Percentiles rank a stretch among this genome's conserved stretches.
phyloP scores from a whole-genome alignment of 345 rosid species.

The Arabidopsis arenosa region DNA sequence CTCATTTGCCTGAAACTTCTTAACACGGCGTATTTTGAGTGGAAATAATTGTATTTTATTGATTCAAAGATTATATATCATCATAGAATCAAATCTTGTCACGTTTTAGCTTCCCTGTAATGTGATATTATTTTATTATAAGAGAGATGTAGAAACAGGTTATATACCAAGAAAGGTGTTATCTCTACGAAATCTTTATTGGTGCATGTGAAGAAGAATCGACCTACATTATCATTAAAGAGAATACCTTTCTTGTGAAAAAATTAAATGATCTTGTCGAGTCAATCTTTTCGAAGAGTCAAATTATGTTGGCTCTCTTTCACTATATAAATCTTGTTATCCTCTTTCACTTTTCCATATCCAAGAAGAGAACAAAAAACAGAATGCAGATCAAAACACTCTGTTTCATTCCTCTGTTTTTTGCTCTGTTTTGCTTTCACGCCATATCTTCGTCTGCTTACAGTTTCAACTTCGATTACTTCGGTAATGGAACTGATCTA shows the following conservation, averaged over 20 bases:
- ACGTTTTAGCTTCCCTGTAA: conserved; percentile 25
- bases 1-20: conserved; percentile 29
- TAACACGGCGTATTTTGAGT: conserved; percentile 19
- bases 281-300: background rate
- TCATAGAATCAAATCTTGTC: conserved; percentile 33
- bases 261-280: conserved; percentile 15
- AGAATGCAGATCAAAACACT: conserved; percentile 25
- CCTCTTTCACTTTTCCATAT: background rate
- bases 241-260: background rate
- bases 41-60: conserved; percentile 37
- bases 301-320: background rate
- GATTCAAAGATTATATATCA: conserved; percentile 29
- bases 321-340: background rate
- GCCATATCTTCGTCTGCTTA: conserved; percentile 1
- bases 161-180: background rate
- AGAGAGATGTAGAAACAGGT: conserved; percentile 23
- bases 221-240: no score
- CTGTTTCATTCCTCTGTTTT: conserved; percentile 3
- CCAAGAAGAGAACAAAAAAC: background rate
- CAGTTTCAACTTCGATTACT: conserved; percentile 35
- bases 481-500: conserved; percentile 18
- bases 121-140: background rate
- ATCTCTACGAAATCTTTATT: background rate
- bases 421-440: background rate
- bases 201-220: background rate